Base-by-base conservation (phyloP, 495 filamentous ascomycete species). In the Hypoxylon fuscum region DNA sequence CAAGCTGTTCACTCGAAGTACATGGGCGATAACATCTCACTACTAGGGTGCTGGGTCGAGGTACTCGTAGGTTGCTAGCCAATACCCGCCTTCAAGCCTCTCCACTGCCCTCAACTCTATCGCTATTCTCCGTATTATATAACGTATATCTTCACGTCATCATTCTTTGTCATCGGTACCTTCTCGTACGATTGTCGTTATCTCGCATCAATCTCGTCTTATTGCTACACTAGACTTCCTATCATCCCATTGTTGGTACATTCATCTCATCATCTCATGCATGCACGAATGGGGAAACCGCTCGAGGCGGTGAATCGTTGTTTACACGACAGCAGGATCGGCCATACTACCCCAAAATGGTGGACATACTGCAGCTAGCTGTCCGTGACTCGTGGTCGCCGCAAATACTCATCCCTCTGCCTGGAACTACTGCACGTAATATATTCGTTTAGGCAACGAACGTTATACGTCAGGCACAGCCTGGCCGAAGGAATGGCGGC, bases 301-400 rank as follows among this genome's bases (percentile, higher is more conserved):
- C 35, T 38, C 22, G 57, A 66, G 52, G 63, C 63, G 63, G 63
- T 66, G 63, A 61, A 66, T 61, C 22, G 11, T 6, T 10, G 25
- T 52, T 55, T 58, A 53, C 56, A 66, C 62, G 21, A 40, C 62
- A 53, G 51, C 25, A 57, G 51, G 47, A 57, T 57, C 34, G 25
- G 29, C 57, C 42, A 35, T 45, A 40, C 17, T 18, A 25, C 23
- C 37, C 56, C 42, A 29, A 56, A 66, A 34, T 53, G 48, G 47
- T 47, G 52, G 32, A 12, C 15, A 40, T 44, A 8, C 34, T 42
- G 31, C 42, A 17, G 40, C 11, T 53, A n/a, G n/a, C 38, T 17
- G 32, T 14, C 21, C 23, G 18, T 35, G 18, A 35, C 38, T 29
- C 31, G 10, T 52, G 10, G 41, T 46, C 23, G 18, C 47, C 40